Conservation (phyloP, 2,329 filamentous ascomycete species). For the Teratosphaeria epicoccoides region DNA sequence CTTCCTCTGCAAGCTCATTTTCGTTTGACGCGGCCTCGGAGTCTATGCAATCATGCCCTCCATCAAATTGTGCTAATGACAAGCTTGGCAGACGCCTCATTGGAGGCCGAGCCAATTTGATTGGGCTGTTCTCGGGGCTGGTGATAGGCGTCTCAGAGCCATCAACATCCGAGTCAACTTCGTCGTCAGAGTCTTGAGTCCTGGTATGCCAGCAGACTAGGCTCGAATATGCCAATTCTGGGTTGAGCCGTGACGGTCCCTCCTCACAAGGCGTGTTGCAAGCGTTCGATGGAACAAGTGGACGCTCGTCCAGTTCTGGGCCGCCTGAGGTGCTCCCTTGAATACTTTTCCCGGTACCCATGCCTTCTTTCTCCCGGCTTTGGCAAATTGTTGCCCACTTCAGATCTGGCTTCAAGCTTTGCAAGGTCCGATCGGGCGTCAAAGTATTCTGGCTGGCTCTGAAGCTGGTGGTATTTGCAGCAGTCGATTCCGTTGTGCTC, state of each 20-base stretch:
- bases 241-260: not conserved
- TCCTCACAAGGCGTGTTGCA: not conserved
- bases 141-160: conserved; percentile 12
- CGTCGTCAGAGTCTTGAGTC: not conserved
- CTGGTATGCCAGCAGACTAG: not conserved
- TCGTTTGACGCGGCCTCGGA: not conserved
- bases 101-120: conserved; percentile 1
- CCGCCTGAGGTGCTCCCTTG: not conserved
- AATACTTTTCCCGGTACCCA: not conserved
- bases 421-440: not conserved
- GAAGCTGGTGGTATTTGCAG: not conserved
- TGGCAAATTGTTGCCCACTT: not conserved
- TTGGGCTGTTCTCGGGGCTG: conserved; percentile 8
- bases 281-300: not conserved
- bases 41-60: conserved; percentile 1
- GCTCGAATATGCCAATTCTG: not conserved
- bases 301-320: not conserved
- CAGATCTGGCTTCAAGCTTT: not conserved
- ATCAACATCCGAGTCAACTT: not conserved
- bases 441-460: not conserved
- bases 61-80: conserved; percentile 1
- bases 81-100: not conserved
- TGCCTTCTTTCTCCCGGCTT: not conserved
- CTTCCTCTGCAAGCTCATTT: not conserved
- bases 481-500: not conserved